Evolutionary conservation across 1,284 basidiomycete species (phyloP), one percentile per base, ranked within the genome.

Genomic region (Pulveroboletus sp.): DNA sequence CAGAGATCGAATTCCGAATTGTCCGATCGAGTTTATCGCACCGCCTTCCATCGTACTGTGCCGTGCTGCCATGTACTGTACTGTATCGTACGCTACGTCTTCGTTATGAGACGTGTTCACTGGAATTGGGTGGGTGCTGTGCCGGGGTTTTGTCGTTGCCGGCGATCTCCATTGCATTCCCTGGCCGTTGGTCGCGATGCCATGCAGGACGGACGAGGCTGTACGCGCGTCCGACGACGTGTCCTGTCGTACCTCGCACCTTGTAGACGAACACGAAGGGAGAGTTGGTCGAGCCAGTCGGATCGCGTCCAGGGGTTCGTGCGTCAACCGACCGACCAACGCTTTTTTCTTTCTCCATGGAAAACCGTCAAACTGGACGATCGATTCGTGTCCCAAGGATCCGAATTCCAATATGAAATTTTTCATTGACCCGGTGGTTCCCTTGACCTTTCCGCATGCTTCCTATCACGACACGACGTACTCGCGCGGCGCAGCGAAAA

Each of bases 271-370:
- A 22, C 29, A 26, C 5, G 4, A 24, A 36, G 28, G 25, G 58
- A 59, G 46, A 56, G 58, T 57, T 49, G 31, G 38, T 36, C 45
- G 44, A 46, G 28, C 62, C 43, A 62, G 47, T 58, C 52, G 40
- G 59, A 55, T 40, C 7, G 17, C 26, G 52, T 3, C 51, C 43
- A 11, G 7, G 24, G 20, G 33, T 26, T 28, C 52, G 25, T 51
- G 39, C 17, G 33, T 33, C 11, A n/a, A n/a, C n/a, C n/a, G n/a
- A n/a, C n/a, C n/a, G 10, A n/a, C 35, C 18, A n/a, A 11, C 9
- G 35, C 20, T 22, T 17, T 22, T 39, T 39, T 22, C 10, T 38
- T 31, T 31, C 29, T n/a, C n/a, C n/a, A n/a, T n/a, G n/a, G n/a
- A n/a, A n/a, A n/a, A n/a, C n/a, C n/a, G n/a, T n/a, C n/a, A n/a